Evolutionary conservation across 75 land plant species (phyloP).

Genomic region (Pinus albicaulis): DNA sequence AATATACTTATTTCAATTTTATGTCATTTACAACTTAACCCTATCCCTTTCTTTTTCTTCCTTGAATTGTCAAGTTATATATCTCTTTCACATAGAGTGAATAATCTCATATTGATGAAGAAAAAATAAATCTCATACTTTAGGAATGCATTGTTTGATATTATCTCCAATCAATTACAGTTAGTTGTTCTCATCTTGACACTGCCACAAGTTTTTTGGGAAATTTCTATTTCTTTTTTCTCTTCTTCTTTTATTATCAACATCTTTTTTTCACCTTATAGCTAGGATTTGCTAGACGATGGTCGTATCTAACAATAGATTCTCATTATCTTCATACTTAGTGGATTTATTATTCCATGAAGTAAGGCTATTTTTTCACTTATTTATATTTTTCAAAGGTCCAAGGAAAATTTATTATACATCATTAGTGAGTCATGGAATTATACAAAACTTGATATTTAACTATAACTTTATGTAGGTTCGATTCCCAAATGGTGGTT

Average conservation of each 20-base stretch:
- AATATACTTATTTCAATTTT: no score
- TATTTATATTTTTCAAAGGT: background rate
- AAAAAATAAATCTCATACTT: no score
- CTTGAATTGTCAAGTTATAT: no score
- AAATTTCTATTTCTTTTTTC: slow-evolving; percentile 47
- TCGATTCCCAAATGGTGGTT: slow-evolving; percentile 51
- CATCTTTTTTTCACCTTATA: slow-evolving; percentile 60
- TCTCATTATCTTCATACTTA: slow-evolving; percentile 44
- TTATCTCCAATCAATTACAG: no score
- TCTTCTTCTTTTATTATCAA: slow-evolving; percentile 74
- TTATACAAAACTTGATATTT: background rate
- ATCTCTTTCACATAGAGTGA: no score
- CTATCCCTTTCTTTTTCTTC: no score
- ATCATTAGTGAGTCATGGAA: background rate
- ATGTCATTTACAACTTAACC: no score
- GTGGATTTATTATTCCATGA: slow-evolving; percentile 57
- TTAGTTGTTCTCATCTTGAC: slow-evolving; percentile 5
- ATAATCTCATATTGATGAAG: no score
- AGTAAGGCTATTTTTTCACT: slow-evolving; percentile 36
- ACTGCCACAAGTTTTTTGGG: slow-evolving; percentile 46
- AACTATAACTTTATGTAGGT: slow-evolving; percentile 12
- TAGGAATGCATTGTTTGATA: no score
- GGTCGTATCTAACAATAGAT: slow-evolving; percentile 57
- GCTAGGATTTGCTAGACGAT: slow-evolving; percentile 57
- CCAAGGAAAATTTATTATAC: background rate